Conservation (phyloP, 108 stramenopile species). For the Skeletonema tropicum region DNA sequence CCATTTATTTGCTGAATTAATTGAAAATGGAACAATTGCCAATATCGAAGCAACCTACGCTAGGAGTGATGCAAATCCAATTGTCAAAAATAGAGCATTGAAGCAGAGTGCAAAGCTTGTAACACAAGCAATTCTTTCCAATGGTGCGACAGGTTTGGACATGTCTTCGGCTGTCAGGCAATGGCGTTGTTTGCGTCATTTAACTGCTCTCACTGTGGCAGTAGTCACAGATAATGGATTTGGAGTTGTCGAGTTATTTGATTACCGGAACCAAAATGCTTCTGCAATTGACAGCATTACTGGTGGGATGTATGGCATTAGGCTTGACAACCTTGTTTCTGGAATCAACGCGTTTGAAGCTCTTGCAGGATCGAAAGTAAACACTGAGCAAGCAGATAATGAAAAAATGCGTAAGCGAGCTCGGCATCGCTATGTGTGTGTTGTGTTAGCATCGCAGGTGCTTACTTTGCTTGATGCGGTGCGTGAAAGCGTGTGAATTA, state of each 20-base stretch:
- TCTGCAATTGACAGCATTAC: constrained; percentile 59
- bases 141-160: constrained; percentile 61
- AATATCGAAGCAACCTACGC: constrained; percentile 40
- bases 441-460: constrained; percentile 66
- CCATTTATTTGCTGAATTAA: constrained; percentile 75
- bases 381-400: constrained; percentile 13
- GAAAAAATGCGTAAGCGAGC: constrained; percentile 16
- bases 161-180: constrained; percentile 70
- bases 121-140: constrained; percentile 76
- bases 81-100: constrained; percentile 51
- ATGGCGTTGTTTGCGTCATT: constrained; percentile 78
- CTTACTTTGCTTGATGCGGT: constrained; percentile 76
- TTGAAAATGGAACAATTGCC: constrained; percentile 66
- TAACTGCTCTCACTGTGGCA: constrained; percentile 68
- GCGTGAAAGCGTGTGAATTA: neutral
- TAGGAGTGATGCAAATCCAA: constrained; percentile 28
- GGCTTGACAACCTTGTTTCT: constrained; percentile 58
- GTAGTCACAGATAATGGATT: constrained; percentile 69
- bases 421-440: constrained; percentile 45
- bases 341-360: constrained; percentile 53
- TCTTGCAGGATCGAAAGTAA: constrained; percentile 43
- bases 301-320: constrained; percentile 70
- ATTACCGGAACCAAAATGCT: constrained; percentile 54
- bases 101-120: constrained; percentile 80
- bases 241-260: constrained; percentile 67